phyloP scores from a whole-genome alignment of 768 basidiomycete species.

The Termitomyces sp. region DNA sequence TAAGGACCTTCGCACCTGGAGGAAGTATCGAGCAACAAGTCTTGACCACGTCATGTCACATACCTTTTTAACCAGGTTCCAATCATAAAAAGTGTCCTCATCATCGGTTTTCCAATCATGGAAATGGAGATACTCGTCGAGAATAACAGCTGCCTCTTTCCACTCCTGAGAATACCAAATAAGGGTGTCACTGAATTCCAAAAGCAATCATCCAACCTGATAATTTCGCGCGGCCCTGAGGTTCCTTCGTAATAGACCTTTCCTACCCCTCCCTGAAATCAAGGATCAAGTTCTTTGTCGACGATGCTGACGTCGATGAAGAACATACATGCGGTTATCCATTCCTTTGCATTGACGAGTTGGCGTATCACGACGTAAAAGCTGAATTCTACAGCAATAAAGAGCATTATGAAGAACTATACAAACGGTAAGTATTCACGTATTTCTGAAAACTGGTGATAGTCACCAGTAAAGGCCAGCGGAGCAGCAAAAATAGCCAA shows the following conservation, averaged over 20 bases:
- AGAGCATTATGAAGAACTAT: slow-evolving; percentile 79
- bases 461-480: slow-evolving; percentile 81
- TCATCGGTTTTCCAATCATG: slow-evolving; percentile 87
- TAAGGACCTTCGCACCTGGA: slow-evolving; percentile 68
- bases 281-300: background rate
- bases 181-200: background rate
- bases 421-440: slow-evolving; percentile 31
- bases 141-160: slow-evolving; percentile 69
- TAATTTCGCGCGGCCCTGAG: slow-evolving; percentile 74
- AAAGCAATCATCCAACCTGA: slow-evolving; percentile 37
- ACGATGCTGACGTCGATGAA: background rate
- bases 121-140: slow-evolving; percentile 83
- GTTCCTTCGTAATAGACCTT: slow-evolving; percentile 69
- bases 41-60: background rate
- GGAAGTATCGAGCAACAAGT: background rate
- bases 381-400: slow-evolving; percentile 83
- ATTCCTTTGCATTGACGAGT: slow-evolving; percentile 92
- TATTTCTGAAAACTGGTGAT: background rate
- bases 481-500: slow-evolving; percentile 67
- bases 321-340: slow-evolving; percentile 74
- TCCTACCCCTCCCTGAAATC: slow-evolving; percentile 73
- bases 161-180: slow-evolving; percentile 56
- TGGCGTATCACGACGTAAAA: slow-evolving; percentile 86
- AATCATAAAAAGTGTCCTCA: slow-evolving; percentile 90
- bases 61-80: slow-evolving; percentile 77